A percentile compares a stretch with the other conserved stretches of the same genome.
Conservation (phyloP, 768 basidiomycete species). For the Lactarius trivialis region DNA sequence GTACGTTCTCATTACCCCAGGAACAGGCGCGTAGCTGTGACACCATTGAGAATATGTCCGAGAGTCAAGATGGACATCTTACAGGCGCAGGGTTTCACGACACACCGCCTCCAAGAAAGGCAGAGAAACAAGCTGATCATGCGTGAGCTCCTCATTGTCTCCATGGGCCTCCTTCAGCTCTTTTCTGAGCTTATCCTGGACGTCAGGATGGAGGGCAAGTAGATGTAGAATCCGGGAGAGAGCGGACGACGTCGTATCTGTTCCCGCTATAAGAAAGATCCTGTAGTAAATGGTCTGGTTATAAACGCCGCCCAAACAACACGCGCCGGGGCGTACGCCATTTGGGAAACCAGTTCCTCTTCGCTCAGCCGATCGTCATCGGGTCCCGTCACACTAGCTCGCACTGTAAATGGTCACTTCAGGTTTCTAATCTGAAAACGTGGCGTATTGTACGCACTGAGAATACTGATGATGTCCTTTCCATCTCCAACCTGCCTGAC, state of each 20-base stretch:
- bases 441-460: constrained; percentile 32
- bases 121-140: constrained; percentile 31
- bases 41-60: not conserved
- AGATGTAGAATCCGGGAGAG: constrained; percentile 23
- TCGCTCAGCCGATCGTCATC: constrained; percentile 31
- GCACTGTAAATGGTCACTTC: constrained; percentile 30
- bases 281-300: constrained; percentile 7
- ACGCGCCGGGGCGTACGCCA: constrained; percentile 21
- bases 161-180: constrained; percentile 4
- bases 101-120: constrained; percentile 34
- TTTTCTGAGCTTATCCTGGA: not conserved
- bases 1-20: not conserved
- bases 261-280: constrained; percentile 25
- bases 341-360: constrained; percentile 34
- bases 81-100: constrained; percentile 18
- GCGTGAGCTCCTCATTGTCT: constrained; percentile 24
- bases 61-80: constrained; percentile 14
- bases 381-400: constrained; percentile 32
- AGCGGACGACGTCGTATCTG: constrained; percentile 29
- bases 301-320: not conserved
- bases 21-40: not conserved
- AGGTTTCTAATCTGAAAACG: not conserved
- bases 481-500: constrained; percentile 32
- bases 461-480: constrained; percentile 41
- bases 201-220: constrained; percentile 24